A percentile compares a stretch with the other conserved stretches of the same genome.
Conservation (phyloP, 176 grass and related monocot genomes). For the Carex cristatella region DNA sequence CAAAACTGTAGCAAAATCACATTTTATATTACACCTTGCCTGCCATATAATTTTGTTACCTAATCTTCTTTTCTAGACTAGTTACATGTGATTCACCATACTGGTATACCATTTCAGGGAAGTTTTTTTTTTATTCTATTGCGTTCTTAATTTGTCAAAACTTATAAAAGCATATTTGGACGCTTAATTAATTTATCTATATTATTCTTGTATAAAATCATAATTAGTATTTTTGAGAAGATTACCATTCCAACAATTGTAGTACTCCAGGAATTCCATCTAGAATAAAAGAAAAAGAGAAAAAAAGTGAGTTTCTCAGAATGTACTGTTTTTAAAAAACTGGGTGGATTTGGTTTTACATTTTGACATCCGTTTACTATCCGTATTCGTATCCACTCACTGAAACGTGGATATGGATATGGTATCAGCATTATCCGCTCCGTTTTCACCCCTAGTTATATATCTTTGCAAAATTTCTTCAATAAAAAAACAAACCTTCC, state of each 20-base stretch:
- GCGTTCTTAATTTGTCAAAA: not conserved
- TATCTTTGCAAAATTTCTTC: not conserved
- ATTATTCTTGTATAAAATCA: not conserved
- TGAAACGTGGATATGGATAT: too few species aligned
- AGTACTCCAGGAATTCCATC: conserved; percentile 63
- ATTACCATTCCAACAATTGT: conserved; percentile 82
- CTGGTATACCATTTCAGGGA: not conserved
- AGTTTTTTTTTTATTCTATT: not conserved
- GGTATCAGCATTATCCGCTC: too few species aligned
- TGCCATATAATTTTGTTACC: not conserved
- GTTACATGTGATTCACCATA: not conserved
- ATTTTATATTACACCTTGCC: not conserved
- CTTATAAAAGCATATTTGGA: not conserved
- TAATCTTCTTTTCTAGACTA: not conserved
- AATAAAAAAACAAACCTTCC: conserved; percentile 29
- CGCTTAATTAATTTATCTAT: not conserved
- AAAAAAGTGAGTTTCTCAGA: not conserved
- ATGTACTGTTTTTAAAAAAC: not conserved
- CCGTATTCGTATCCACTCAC: too few species aligned
- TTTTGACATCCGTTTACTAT: too few species aligned
- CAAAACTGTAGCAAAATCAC: not conserved
- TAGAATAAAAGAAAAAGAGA: conserved; percentile 11
- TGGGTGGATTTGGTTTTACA: too few species aligned
- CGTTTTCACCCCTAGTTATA: too few species aligned
- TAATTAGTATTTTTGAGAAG: not conserved